Percentiles rank a stretch among this genome's conserved stretches.
Conservation (phyloP, 257 asterid genomes). For the Solanum bukasovii region DNA sequence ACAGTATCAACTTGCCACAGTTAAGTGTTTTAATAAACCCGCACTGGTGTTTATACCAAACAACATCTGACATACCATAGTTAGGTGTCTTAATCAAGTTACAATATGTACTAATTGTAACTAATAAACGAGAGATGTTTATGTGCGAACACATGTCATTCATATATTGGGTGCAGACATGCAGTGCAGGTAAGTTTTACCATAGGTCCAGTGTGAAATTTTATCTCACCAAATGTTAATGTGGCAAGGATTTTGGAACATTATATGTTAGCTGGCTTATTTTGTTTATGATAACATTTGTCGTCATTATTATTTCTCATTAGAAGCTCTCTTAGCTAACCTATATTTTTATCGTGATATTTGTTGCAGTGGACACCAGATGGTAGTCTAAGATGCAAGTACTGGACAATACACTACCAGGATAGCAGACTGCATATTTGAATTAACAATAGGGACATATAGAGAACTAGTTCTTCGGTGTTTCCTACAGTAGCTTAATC, state of each 20-base stretch:
- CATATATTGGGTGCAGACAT: background rate
- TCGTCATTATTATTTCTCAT: background rate
- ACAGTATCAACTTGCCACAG: background rate
- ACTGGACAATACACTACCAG: background rate
- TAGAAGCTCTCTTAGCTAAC: background rate
- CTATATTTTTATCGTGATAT: background rate
- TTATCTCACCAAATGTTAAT: background rate
- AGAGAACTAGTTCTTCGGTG: background rate
- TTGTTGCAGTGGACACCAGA: background rate
- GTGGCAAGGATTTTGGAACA: background rate
- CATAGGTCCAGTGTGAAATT: background rate
- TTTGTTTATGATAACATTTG: background rate
- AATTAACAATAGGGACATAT: background rate
- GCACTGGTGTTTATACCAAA: background rate
- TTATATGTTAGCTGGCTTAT: background rate
- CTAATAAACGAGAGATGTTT: background rate
- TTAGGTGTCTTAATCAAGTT: background rate
- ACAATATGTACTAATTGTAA: background rate
- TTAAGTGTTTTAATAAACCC: background rate
- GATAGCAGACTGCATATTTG: background rate
- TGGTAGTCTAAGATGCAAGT: background rate
- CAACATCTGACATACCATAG: background rate
- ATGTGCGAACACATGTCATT: background rate
- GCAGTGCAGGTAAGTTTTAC: background rate
- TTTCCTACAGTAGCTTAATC: background rate